A percentile compares a stretch with the other conserved stretches of the same genome.
Evolutionary conservation across 2,329 filamentous ascomycete species (phyloP).

Genomic region (Chalara sp.): DNA sequence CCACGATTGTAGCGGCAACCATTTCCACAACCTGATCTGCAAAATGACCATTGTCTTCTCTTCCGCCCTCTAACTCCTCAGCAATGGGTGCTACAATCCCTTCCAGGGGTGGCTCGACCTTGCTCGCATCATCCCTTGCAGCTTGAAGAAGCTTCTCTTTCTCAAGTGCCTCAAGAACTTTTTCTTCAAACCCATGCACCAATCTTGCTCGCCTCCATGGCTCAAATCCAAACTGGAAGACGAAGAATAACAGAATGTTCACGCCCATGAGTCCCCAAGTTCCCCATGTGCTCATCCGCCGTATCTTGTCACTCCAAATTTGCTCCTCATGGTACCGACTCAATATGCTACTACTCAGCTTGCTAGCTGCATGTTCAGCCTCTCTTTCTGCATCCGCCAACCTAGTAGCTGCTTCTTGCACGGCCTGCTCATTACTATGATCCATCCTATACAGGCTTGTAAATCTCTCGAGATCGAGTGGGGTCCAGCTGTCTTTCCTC

Average conservation of each 20-base stretch:
- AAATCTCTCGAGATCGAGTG: slow-evolving; percentile 85
- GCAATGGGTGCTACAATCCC: slow-evolving; percentile 16
- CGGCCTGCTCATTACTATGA: slow-evolving; percentile 85
- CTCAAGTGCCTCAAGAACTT: slow-evolving; percentile 60
- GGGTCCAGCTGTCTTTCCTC: slow-evolving; percentile 87
- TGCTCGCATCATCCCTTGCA: slow-evolving; percentile 2
- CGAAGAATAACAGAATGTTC: slow-evolving; percentile 82
- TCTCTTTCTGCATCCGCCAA: slow-evolving; percentile 71
- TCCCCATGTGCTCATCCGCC: slow-evolving; percentile 94
- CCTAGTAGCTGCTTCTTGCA: slow-evolving; percentile 62
- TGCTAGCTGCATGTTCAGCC: slow-evolving; percentile 68
- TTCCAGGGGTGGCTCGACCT: slow-evolving; percentile 14
- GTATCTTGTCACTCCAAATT: slow-evolving; percentile 97
- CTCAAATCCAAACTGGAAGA: slow-evolving; percentile 84
- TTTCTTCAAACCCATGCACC: slow-evolving; percentile 75
- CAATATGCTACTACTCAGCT: slow-evolving; percentile 76
- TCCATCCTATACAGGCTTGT: slow-evolving; percentile 87
- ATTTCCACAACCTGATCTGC: slow-evolving; percentile 17
- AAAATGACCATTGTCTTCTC: slow-evolving; percentile 9
- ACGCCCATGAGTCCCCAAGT: slow-evolving; percentile 98
- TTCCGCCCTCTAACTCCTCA: slow-evolving; percentile 8
- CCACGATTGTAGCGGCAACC: slow-evolving; percentile 11
- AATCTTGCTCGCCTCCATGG: slow-evolving; percentile 81
- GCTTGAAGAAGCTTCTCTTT: slow-evolving; percentile 17
- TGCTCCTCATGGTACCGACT: slow-evolving; percentile 97